phyloP scores from a whole-genome alignment of 345 rosid species.

The Abelmoschus esculentus region DNA sequence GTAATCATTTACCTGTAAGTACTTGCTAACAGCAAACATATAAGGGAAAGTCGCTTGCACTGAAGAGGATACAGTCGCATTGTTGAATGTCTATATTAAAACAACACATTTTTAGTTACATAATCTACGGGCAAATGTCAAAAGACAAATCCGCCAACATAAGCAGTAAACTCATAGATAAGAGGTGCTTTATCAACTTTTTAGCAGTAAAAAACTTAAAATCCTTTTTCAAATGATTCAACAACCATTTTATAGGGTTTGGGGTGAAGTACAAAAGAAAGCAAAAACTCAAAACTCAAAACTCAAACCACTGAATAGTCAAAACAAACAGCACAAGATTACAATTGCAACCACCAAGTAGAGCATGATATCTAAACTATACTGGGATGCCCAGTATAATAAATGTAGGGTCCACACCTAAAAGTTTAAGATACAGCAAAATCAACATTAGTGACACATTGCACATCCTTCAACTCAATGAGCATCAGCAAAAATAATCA shows the following conservation, averaged over 20 bases:
- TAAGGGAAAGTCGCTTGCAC: slow-evolving; percentile 83
- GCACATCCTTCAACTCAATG: not conserved
- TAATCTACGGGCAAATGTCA: not conserved
- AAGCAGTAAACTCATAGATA: not conserved
- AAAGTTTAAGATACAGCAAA: not conserved
- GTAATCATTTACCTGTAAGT: slow-evolving; percentile 49
- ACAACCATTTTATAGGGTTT: not conserved
- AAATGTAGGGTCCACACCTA: not conserved
- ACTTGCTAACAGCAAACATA: slow-evolving; percentile 76
- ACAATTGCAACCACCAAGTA: not conserved
- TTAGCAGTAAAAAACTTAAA: not conserved
- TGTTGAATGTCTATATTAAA: slow-evolving; percentile 60
- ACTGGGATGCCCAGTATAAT: not conserved
- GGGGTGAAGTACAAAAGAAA: not conserved
- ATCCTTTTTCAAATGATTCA: not conserved
- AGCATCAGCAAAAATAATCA: not conserved
- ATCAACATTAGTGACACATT: not conserved
- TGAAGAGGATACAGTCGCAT: slow-evolving; percentile 64
- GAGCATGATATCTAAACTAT: not conserved
- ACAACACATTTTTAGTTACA: slow-evolving; percentile 4
- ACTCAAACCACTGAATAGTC: not conserved
- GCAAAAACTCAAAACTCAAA: not conserved
- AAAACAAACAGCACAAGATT: not conserved
- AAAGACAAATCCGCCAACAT: not conserved
- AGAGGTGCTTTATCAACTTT: not conserved